Evolutionary conservation across 306 rosid species (phyloP).

Genomic region (Quercus mongolica): DNA sequence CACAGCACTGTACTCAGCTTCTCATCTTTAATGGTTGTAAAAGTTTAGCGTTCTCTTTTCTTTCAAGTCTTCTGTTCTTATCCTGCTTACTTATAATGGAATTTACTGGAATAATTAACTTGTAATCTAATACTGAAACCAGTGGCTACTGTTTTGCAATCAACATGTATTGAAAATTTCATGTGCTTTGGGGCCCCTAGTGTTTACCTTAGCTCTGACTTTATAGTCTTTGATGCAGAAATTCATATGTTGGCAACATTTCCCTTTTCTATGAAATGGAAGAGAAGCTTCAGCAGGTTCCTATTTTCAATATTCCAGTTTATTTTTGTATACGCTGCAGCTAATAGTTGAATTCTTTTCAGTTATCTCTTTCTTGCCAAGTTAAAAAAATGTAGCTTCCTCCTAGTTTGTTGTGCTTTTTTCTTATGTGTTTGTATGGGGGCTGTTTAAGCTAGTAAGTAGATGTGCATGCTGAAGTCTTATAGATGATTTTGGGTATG

Average conservation of each 20-base stretch:
- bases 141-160: background rate
- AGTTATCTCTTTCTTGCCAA: background rate
- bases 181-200: background rate
- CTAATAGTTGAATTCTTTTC: constrained; percentile 16
- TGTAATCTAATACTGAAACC: background rate
- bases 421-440: background rate
- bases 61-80: background rate
- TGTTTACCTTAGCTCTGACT: constrained; percentile 14
- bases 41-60: background rate
- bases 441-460: background rate
- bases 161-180: background rate
- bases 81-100: background rate
- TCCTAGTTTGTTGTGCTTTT: background rate
- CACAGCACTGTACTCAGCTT: background rate
- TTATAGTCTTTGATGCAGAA: constrained; percentile 60
- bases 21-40: background rate
- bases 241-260: constrained; percentile 88
- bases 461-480: background rate
- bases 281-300: constrained; percentile 82
- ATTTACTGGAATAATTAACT: background rate
- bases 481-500: background rate
- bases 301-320: constrained; percentile 19
- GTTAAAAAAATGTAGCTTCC: background rate
- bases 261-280: constrained; percentile 79
- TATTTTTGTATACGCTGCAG: constrained; percentile 18